Evolutionary conservation across 208 protist genomes (phyloP).

Genomic region (Blechomonas ayalai): DNA sequence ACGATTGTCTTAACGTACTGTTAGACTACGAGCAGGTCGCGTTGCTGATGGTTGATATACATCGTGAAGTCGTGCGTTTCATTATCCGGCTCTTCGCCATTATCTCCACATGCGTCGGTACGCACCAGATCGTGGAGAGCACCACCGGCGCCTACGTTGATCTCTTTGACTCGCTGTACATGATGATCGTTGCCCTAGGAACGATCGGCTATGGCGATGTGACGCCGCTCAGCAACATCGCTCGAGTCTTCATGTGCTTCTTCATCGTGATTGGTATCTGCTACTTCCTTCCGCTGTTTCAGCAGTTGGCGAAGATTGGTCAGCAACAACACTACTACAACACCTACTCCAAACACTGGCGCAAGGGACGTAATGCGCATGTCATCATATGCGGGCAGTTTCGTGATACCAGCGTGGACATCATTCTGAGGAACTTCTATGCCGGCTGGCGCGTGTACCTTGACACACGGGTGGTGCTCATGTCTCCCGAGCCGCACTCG

Average conservation of each 20-base stretch:
- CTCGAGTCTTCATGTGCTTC: constrained; percentile 55
- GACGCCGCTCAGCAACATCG: constrained; percentile 29
- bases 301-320: constrained; percentile 32
- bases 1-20: constrained; percentile 48
- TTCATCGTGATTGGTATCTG: constrained; percentile 72
- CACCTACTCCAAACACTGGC: constrained; percentile 31
- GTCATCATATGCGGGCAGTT: constrained; percentile 75
- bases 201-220: constrained; percentile 81
- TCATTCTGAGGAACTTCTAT: constrained; percentile 72
- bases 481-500: constrained; percentile 50
- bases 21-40: constrained; percentile 65
- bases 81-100: constrained; percentile 50
- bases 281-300: constrained; percentile 70
- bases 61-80: constrained; percentile 55
- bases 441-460: constrained; percentile 75
- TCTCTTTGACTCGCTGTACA: constrained; percentile 64
- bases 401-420: constrained; percentile 49
- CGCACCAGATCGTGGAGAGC: constrained; percentile 66
- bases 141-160: constrained; percentile 41
- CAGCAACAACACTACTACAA: constrained; percentile 37
- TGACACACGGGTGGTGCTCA: constrained; percentile 53
- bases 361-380: constrained; percentile 24
- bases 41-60: constrained; percentile 40
- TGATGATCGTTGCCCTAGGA: constrained; percentile 56
- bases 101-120: constrained; percentile 66